Conservation (phyloP, 495 filamentous ascomycete genomes). For the Parathielavia appendiculata region DNA sequence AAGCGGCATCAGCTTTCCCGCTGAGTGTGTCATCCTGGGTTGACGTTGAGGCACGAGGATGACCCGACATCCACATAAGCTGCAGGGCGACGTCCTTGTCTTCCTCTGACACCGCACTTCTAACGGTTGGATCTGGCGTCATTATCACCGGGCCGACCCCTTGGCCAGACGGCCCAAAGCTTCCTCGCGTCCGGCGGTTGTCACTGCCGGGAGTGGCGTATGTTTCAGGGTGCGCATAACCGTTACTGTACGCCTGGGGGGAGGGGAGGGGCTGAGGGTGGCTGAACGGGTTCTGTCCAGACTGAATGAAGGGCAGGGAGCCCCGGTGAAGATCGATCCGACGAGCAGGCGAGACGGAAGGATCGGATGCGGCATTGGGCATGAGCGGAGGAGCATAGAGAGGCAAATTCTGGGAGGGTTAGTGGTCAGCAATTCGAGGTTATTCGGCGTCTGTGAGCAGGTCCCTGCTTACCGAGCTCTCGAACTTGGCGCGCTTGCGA, state of each 20-base stretch:
- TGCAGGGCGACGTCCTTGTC: conserved; percentile 97
- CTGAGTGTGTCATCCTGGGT: conserved; percentile 89
- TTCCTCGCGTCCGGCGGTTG: conserved; percentile 61
- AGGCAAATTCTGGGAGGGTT: conserved; percentile 71
- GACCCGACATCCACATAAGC: conserved; percentile 85
- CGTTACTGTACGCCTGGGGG: conserved; percentile 65
- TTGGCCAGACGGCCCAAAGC: conserved; percentile 41
- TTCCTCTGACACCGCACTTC: conserved; percentile 93
- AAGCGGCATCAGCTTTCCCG: conserved; percentile 77
- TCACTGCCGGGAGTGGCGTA: conserved; percentile 56
- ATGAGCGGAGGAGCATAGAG: conserved; percentile 92
- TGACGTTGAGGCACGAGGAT: conserved; percentile 86
- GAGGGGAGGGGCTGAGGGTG: conserved; percentile 70
- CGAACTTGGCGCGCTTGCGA: conserved; percentile 93
- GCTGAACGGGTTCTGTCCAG: conserved; percentile 66
- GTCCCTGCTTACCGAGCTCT: conserved; percentile 74
- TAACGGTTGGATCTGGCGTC: conserved; percentile 90
- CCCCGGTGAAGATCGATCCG: conserved; percentile 52
- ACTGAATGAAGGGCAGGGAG: conserved; percentile 64
- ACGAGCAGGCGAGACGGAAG: conserved; percentile 87
- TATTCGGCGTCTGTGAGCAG: neutral
- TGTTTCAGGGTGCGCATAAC: conserved; percentile 39
- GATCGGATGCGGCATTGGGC: conserved; percentile 78
- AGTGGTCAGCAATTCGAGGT: conserved; percentile 14
- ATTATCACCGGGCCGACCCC: conserved; percentile 49